phyloP scores from a whole-genome alignment of 1,139 yeast genomes.

The Kodamaea fungicola region DNA sequence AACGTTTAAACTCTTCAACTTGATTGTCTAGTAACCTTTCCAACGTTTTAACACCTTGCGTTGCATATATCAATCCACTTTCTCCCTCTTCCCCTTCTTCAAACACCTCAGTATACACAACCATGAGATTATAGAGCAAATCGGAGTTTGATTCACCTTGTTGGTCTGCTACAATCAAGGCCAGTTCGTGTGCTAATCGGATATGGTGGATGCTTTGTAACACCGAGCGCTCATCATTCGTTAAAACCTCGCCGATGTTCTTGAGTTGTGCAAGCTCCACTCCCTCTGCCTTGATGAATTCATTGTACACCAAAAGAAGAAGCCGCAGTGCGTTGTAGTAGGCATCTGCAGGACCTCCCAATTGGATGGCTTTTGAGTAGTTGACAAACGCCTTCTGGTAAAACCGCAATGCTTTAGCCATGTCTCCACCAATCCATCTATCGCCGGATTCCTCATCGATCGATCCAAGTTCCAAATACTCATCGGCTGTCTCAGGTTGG shows the following conservation, averaged over 20 bases:
- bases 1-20: conserved; percentile 22
- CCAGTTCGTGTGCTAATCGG: conserved; percentile 35
- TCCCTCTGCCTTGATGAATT: conserved; percentile 43
- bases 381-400: conserved; percentile 45
- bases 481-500: conserved; percentile 38
- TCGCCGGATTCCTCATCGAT: conserved; percentile 56
- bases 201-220: conserved; percentile 34
- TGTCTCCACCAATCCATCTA: conserved; percentile 54
- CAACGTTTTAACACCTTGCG: conserved; percentile 12
- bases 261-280: conserved; percentile 33
- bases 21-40: conserved; percentile 20
- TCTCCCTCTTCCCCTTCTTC: conserved; percentile 27
- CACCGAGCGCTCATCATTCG: conserved; percentile 30
- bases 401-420: conserved; percentile 50
- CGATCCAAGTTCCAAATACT: conserved; percentile 45
- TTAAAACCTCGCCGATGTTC: conserved; percentile 41
- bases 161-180: conserved; percentile 22
- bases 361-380: conserved; percentile 30
- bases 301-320: conserved; percentile 46
- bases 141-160: conserved; percentile 29
- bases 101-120: conserved; percentile 46
- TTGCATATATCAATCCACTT: background rate
- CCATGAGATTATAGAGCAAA: conserved; percentile 42
- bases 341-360: conserved; percentile 29
- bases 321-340: conserved; percentile 49